Percentiles rank a stretch among this genome's conserved stretches.
Conservation (phyloP, 1,284 basidiomycete species). For the Spongiforma sp. region DNA sequence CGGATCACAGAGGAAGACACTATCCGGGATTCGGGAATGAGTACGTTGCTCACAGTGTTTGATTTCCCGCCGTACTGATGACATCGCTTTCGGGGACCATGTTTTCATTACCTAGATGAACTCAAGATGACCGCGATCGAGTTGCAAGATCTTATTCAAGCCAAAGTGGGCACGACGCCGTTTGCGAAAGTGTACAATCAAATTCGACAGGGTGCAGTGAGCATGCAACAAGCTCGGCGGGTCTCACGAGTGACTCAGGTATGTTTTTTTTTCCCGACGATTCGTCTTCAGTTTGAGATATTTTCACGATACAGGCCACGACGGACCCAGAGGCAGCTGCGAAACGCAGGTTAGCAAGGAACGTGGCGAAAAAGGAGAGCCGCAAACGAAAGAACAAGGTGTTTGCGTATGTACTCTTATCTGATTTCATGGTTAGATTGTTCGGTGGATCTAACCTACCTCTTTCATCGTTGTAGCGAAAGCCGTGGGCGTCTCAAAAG, state of each 20-base stretch:
- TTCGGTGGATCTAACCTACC: no score
- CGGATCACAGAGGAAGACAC: slow-evolving; percentile 88
- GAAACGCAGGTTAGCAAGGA: slow-evolving; percentile 72
- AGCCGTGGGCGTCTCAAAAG: slow-evolving; percentile 45
- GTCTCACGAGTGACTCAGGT: slow-evolving; percentile 68
- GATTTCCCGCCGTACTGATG: no score
- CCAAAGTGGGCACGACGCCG: slow-evolving; percentile 82
- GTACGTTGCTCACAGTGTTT: slow-evolving; percentile 51
- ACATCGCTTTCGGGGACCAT: no score
- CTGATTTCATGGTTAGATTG: no score
- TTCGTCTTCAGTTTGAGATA: no score
- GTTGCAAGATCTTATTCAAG: slow-evolving; percentile 87
- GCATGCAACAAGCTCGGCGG: slow-evolving; percentile 76
- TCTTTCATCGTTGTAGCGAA: slow-evolving; percentile 43
- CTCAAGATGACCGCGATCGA: slow-evolving; percentile 85
- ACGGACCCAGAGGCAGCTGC: slow-evolving; percentile 81
- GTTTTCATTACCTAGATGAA: slow-evolving; percentile 64
- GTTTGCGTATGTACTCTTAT: slow-evolving; percentile 55
- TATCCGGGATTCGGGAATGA: slow-evolving; percentile 77
- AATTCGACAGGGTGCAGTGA: slow-evolving; percentile 75
- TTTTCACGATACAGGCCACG: slow-evolving; percentile 48
- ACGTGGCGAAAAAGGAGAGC: slow-evolving; percentile 78
- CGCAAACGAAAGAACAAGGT: slow-evolving; percentile 75
- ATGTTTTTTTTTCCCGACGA: background rate
- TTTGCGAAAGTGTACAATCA: slow-evolving; percentile 84